Evolutionary conservation across 306 rosid species (phyloP), one percentile per base, ranked within the genome.

Genomic region (Fragaria vesca): DNA sequence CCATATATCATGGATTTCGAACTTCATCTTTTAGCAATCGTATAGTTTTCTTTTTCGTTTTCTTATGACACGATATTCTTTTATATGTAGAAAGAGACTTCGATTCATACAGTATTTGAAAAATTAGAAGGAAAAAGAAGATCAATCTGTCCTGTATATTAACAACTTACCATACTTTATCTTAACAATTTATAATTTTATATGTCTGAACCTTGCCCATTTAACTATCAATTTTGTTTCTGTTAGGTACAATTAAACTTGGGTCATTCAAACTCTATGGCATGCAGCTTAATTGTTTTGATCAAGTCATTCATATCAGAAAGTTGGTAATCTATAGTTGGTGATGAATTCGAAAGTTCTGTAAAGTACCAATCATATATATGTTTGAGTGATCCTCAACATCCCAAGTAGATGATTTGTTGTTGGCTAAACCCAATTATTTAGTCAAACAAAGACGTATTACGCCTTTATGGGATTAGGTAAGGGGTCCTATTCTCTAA

Each of bases 361-460:
- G 16, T 38, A 66, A 66, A 38, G 50, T 32, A 10, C 30, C 30
- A 66, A 38, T 66, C 71, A 38, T n/a, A 38, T 66, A 17, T 20
- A 38, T 38, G 21, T 68, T 52, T 50, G 36, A 65, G 77, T 61
- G 72, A 62, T 60, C 46, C 55, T 60, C 62, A 78, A 60, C 48
- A 60, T 12, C 62, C 67, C 54, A 52, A 26, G 48, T 62, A n/a
- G 62, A 62, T 62, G 42, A 61, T 66, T 36, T 18, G 30, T 52
- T 83, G 69, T 32, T 78, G 36, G 74, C 69, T 32, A 50, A 61
- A 73, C 46, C 28, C 73, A 32, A 62, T 47, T 67, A 20, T 50
- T 57, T 20, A 78, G 69, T 73, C 71, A 68, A 40, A 36, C 60
- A 62, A 61, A 57, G 43, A 73, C 67, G 50, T 52, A 32, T 32